Evolutionary conservation across 2,329 filamentous ascomycete species (phyloP), one percentile per base, ranked within the genome.

Genomic region (Pseudogymnoascus sp.): DNA sequence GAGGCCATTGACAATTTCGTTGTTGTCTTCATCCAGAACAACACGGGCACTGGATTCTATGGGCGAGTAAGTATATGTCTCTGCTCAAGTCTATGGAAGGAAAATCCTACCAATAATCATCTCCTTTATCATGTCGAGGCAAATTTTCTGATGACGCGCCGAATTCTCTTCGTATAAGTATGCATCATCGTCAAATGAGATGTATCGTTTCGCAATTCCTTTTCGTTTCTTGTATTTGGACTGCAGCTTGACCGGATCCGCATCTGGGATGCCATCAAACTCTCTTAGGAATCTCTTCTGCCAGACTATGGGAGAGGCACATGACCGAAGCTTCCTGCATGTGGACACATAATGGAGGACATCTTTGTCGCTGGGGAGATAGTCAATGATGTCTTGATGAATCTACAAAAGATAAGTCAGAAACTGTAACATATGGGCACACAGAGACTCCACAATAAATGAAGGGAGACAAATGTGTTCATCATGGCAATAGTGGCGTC

Each of bases 231-330:
- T 73, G 61, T 71, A 70, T 36, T 65, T 65, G 11, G 58, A 20
- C 4, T 50, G 60, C 18, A 77, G 66, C 6, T 72, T 65, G 7
- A 64, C 57, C 59, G 62, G 73, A 72, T 60, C 61, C 47, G 60
- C 59, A 58, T 47, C 68, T 41, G 25, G 53, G 59, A 57, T 65
- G 38, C 20, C 76, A 33, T 80, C 79, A 64, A 76, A 83, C 25
- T 61, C 70, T 20, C 69, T 61, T 12, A 71, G 67, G 65, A 79
- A 82, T 15, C 71, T 73, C 37, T 67, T 64, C 36, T 76, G 75
- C 80, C 80, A 83, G 66, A 81, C 77, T 6, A 74, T 76, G 22
- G 65, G 61, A 8, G 71, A 65, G 60, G 81, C 68, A 6, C 76
- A 73, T 64, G 71, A 60, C 35, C 71, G 67, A 0, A 75, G 75